Conservation (phyloP, 1,284 basidiomycete species). For the Chondrostereum purpureum region DNA sequence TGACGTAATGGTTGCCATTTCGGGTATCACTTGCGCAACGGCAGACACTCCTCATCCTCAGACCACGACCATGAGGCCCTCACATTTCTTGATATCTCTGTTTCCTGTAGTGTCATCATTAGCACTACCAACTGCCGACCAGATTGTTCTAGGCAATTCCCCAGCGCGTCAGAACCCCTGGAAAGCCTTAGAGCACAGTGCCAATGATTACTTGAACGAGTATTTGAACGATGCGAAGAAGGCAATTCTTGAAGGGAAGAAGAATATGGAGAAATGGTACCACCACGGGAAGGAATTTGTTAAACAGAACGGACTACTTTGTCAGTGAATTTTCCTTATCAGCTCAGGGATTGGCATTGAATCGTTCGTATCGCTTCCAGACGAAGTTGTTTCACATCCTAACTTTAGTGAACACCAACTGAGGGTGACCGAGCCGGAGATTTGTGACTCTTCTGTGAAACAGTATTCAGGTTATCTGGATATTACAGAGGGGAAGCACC, state of each 20-base stretch:
- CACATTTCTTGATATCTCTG: slow-evolving; percentile 15
- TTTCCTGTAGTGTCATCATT: slow-evolving; percentile 16
- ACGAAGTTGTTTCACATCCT: slow-evolving; percentile 73
- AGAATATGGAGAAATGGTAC: slow-evolving; percentile 46
- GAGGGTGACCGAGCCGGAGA: slow-evolving; percentile 62
- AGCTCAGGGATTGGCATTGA: background rate
- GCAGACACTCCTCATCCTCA: slow-evolving; percentile 9
- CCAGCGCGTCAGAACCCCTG: background rate
- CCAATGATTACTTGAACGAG: slow-evolving; percentile 28
- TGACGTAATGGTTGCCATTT: too few species aligned
- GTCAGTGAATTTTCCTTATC: slow-evolving; percentile 31
- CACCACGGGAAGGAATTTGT: slow-evolving; percentile 59
- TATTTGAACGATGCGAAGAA: slow-evolving; percentile 36
- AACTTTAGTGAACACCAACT: slow-evolving; percentile 65
- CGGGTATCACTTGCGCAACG: too few species aligned
- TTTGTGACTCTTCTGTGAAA: slow-evolving; percentile 81
- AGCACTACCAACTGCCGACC: slow-evolving; percentile 16
- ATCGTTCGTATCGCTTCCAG: slow-evolving; percentile 27
- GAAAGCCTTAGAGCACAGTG: slow-evolving; percentile 5
- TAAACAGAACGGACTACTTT: slow-evolving; percentile 55
- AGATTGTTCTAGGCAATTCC: slow-evolving; percentile 9
- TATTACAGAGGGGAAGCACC: slow-evolving; percentile 76
- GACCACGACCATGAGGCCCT: slow-evolving; percentile 22
- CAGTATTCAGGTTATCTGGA: slow-evolving; percentile 90
- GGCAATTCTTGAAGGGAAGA: slow-evolving; percentile 36